These are phyloP conservation scores for Phytophthora foliorum DNA, from an alignment of 352 stramenopile genomes.

Conservation along the genomic window DNA sequence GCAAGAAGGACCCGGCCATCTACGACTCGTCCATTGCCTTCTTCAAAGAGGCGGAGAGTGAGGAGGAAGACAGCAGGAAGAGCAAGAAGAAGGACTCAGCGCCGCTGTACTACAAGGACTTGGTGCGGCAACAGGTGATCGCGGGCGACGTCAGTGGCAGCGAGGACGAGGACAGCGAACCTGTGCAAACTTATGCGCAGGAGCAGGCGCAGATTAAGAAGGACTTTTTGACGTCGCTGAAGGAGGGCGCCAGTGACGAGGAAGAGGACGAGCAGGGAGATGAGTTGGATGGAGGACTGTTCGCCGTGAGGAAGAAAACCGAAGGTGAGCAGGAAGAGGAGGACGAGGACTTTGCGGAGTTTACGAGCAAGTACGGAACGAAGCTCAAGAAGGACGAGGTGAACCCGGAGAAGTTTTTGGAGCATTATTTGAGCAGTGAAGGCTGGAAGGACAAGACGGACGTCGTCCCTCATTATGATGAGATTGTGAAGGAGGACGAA, in stretches of 20 bases:
- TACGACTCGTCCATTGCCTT: constrained; percentile 94
- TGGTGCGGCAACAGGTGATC: constrained; percentile 96
- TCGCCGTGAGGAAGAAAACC: constrained; percentile 77
- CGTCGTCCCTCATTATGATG: constrained; percentile 75
- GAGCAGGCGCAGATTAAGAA: constrained; percentile 76
- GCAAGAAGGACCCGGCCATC: constrained; percentile 92
- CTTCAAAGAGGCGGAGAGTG: constrained; percentile 71
- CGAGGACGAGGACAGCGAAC: constrained; percentile 58
- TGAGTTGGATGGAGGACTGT: constrained; percentile 76
- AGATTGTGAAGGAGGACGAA: constrained; percentile 90
- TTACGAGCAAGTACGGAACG: constrained; percentile 72
- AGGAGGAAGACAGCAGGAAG: constrained; percentile 39
- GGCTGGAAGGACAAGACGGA: constrained; percentile 87
- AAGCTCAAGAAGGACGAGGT: constrained; percentile 71
- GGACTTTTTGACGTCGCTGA: constrained; percentile 70
- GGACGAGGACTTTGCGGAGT: constrained; percentile 72
- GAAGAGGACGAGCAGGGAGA: constrained; percentile 80
- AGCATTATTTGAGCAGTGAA: constrained; percentile 82
- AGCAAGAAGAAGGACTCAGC: constrained; percentile 48
- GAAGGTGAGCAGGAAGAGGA: constrained; percentile 67
- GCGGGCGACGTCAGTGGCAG: constrained; percentile 75
- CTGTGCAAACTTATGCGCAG: constrained; percentile 74
- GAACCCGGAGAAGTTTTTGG: constrained; percentile 81
- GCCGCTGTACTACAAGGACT: constrained; percentile 95
- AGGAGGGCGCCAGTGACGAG: constrained; percentile 41